These are phyloP conservation scores for Jasminum sambac DNA, from an alignment of 257 asterid genomes.

Conservation along the genomic window DNA sequence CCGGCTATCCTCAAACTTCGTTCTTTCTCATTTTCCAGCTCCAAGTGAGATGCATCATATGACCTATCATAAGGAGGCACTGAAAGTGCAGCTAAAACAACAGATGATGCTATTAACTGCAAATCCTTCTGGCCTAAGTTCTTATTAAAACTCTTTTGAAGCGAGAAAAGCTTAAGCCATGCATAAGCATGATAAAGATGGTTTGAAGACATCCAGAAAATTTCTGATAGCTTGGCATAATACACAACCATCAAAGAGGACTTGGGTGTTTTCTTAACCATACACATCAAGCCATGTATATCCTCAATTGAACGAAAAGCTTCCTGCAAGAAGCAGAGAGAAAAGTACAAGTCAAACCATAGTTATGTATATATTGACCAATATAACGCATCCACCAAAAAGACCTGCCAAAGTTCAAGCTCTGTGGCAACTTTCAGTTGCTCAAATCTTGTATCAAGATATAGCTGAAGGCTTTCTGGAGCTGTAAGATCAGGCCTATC, in stretches of 20 bases:
- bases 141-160: conserved; percentile 81
- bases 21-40: conserved; percentile 41
- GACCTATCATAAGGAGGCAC: conserved; percentile 41
- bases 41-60: conserved; percentile 41
- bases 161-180: conserved; percentile 91
- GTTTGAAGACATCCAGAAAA: conserved; percentile 86
- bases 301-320: conserved; percentile 94
- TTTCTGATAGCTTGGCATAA: conserved; percentile 83
- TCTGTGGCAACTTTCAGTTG: conserved; percentile 93
- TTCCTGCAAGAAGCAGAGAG: conserved; percentile 55
- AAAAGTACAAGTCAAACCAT: conserved; percentile 1
- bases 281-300: conserved; percentile 77
- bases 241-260: conserved; percentile 80
- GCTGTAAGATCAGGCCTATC: conserved; percentile 89
- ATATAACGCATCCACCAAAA: conserved; percentile 13
- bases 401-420: conserved; percentile 95
- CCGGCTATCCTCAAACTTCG: conserved; percentile 59
- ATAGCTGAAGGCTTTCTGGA: conserved; percentile 90
- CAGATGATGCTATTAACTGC: conserved; percentile 54
- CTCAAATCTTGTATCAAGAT: conserved; percentile 90
- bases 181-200: conserved; percentile 96
- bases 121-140: conserved; percentile 86
- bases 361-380: background rate
- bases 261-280: conserved; percentile 88
- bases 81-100: conserved; percentile 46